These are phyloP conservation scores for Yamadazyma diddensiae DNA, from an alignment of 1,139 yeast genomes.

Conservation along the genomic window DNA sequence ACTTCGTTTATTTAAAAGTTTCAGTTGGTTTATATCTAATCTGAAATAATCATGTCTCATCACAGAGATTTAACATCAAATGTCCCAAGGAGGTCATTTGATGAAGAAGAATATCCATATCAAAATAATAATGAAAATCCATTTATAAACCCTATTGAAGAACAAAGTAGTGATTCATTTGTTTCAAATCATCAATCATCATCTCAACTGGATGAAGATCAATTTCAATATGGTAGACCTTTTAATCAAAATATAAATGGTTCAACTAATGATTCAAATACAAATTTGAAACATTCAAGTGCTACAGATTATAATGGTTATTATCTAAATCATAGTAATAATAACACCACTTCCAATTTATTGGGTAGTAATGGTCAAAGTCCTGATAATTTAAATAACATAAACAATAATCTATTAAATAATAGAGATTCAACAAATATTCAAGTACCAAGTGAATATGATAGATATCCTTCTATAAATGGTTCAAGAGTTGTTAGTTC, in stretches of 20 bases:
- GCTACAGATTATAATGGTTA: slow-evolving; percentile 40
- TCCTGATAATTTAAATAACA: slow-evolving; percentile 13
- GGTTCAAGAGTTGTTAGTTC: slow-evolving; percentile 49
- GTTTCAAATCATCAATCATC: slow-evolving; percentile 24
- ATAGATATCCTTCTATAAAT: slow-evolving; percentile 54
- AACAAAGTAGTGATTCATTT: slow-evolving; percentile 23
- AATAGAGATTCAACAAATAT: slow-evolving; percentile 17
- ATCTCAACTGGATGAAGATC: slow-evolving; percentile 23
- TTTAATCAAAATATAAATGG: slow-evolving; percentile 16
- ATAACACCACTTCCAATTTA: slow-evolving; percentile 42
- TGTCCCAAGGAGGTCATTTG: slow-evolving; percentile 14
- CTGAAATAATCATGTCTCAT: slow-evolving; percentile 25
- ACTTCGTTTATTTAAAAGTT: too few species aligned
- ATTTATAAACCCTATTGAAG: slow-evolving; percentile 25
- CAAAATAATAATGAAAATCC: slow-evolving; percentile 21
- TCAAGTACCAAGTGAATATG: slow-evolving; percentile 52
- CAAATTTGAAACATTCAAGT: slow-evolving; percentile 9
- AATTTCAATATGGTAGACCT: slow-evolving; percentile 34
- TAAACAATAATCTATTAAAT: slow-evolving; percentile 11
- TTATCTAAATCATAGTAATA: slow-evolving; percentile 28
- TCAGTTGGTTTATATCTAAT: neutral
- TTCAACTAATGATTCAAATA: slow-evolving; percentile 5
- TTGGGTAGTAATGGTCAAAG: slow-evolving; percentile 22
- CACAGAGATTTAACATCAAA: slow-evolving; percentile 33
- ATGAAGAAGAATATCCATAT: slow-evolving; percentile 14